Evolutionary conservation across 139 green algal genomes (phyloP).

Genomic region (Pleodorina starrii): DNA sequence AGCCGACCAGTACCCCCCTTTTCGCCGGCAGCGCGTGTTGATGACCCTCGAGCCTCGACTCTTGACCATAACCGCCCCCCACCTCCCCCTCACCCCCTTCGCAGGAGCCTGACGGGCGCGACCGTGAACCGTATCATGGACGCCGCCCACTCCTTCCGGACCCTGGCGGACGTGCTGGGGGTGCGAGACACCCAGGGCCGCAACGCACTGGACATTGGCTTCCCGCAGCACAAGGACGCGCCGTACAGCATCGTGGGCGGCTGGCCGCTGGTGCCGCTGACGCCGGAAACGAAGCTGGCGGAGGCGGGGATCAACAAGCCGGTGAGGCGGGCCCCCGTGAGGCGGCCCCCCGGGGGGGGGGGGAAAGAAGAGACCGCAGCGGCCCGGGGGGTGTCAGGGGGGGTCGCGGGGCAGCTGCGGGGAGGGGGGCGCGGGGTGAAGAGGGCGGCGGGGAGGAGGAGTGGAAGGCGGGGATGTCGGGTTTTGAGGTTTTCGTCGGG

Average conservation of each 20-base stretch:
- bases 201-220: slow-evolving; percentile 46
- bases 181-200: slow-evolving; percentile 7
- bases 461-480: neutral
- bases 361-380: no score
- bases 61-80: no score
- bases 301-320: slow-evolving; percentile 42
- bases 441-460: neutral
- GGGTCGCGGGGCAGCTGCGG: no score
- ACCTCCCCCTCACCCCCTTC: no score
- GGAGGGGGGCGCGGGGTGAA: neutral
- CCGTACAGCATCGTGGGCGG: neutral
- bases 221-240: slow-evolving; percentile 34
- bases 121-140: slow-evolving; percentile 49
- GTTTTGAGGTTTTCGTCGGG: no score
- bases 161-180: slow-evolving; percentile 31
- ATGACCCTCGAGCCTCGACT: no score
- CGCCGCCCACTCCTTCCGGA: slow-evolving; percentile 2
- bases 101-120: slow-evolving; percentile 4
- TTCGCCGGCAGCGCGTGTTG: no score
- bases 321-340: neutral
- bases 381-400: no score
- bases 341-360: no score
- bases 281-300: slow-evolving; percentile 12
- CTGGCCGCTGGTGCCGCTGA: neutral
- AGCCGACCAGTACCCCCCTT: no score